Conservation (phyloP, 2,329 filamentous ascomycete genomes). For the Trichoderma sp. region DNA sequence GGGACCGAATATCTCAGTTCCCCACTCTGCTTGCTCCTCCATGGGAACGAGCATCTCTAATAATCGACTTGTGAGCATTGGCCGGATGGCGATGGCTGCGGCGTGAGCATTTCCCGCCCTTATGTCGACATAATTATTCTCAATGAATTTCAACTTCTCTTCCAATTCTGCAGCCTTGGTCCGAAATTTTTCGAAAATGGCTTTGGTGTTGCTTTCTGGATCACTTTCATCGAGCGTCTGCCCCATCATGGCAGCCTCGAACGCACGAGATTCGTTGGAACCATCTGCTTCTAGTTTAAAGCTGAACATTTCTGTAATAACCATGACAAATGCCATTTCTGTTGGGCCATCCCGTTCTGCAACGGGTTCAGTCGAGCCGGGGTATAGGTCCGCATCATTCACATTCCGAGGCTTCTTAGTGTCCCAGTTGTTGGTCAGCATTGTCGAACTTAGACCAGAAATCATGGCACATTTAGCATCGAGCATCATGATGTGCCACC, state of each 20-base stretch:
- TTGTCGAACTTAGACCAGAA: slow-evolving; percentile 59
- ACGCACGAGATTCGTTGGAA: slow-evolving; percentile 47
- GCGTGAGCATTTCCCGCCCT: slow-evolving; percentile 57
- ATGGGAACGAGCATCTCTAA: slow-evolving; percentile 52
- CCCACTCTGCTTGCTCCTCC: slow-evolving; percentile 53
- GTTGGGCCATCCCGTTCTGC: slow-evolving; percentile 60
- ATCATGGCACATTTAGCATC: slow-evolving; percentile 61
- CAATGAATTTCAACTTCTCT: slow-evolving; percentile 48
- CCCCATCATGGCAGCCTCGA: slow-evolving; percentile 56
- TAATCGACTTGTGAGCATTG: slow-evolving; percentile 55
- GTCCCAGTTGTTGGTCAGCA: slow-evolving; percentile 58
- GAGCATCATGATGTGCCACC: slow-evolving; percentile 66
- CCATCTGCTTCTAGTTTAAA: slow-evolving; percentile 53
- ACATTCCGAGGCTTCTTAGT: slow-evolving; percentile 61
- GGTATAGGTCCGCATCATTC: slow-evolving; percentile 62
- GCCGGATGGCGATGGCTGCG: slow-evolving; percentile 53
- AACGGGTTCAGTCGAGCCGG: slow-evolving; percentile 55
- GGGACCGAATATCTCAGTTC: slow-evolving; percentile 52
- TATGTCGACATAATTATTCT: slow-evolving; percentile 56
- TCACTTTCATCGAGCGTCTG: slow-evolving; percentile 43
- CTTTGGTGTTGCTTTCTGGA: slow-evolving; percentile 25
- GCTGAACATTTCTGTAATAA: slow-evolving; percentile 54
- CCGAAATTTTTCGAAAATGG: slow-evolving; percentile 47
- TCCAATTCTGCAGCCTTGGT: slow-evolving; percentile 49
- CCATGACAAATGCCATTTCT: slow-evolving; percentile 62